phyloP scores from a whole-genome alignment of 495 filamentous ascomycete genomes.

The Eremomyces bilateralis region DNA sequence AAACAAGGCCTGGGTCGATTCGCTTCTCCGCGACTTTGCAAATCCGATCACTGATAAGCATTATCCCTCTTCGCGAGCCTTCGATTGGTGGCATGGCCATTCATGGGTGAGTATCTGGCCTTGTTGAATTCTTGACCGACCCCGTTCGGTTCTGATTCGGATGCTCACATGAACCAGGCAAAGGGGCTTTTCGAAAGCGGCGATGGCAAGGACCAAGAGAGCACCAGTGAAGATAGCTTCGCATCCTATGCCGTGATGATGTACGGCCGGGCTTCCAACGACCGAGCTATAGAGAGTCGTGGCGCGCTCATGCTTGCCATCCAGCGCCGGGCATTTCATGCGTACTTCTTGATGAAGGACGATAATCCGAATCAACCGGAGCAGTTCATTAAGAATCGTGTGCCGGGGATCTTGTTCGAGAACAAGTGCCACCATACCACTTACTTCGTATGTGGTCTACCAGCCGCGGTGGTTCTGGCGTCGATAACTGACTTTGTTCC shows the following conservation, averaged over 20 bases:
- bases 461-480: neutral
- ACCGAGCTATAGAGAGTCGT: constrained; percentile 2
- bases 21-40: constrained; percentile 1
- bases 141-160: neutral
- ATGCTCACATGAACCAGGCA: neutral
- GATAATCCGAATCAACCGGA: neutral
- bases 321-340: constrained; percentile 2
- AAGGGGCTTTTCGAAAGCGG: constrained; percentile 2
- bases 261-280: constrained; percentile 1
- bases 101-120: neutral
- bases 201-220: constrained; percentile 5
- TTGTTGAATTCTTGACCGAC: no score
- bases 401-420: constrained; percentile 3
- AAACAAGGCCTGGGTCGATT: constrained; percentile 2
- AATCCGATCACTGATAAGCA: neutral
- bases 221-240: constrained; percentile 3
- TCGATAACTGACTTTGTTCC: constrained; percentile 1
- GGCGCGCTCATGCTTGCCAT: constrained; percentile 2
- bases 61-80: constrained; percentile 2
- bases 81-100: constrained; percentile 4
- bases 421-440: constrained; percentile 1
- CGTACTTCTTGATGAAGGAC: constrained; percentile 2
- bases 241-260: constrained; percentile 3
- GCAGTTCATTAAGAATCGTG: constrained; percentile 2
- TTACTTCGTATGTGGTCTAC: neutral